phyloP scores from a whole-genome alignment of 139 green algal species.

The Eudorina sp. region DNA sequence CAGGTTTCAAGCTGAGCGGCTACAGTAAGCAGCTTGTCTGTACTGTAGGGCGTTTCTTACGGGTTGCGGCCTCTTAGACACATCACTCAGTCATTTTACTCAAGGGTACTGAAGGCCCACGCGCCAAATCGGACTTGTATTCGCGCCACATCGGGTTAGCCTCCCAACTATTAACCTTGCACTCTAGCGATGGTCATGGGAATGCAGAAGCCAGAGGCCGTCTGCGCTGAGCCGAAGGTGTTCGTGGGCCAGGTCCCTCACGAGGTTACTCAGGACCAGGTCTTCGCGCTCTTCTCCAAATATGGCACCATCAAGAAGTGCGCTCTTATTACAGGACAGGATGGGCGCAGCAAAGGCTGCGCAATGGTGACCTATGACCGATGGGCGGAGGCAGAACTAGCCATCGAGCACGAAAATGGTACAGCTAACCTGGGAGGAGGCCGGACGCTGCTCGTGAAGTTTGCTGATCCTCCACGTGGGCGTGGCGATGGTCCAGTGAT shows the following conservation, averaged over 20 bases:
- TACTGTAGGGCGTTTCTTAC: no score
- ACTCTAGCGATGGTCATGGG: conserved; percentile 42
- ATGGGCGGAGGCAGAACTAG: conserved; percentile 79
- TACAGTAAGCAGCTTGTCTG: no score
- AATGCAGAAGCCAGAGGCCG: conserved; percentile 50
- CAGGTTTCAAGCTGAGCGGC: no score
- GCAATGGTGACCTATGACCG: conserved; percentile 87
- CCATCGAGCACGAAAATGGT: conserved; percentile 79
- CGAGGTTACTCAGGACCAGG: conserved; percentile 73
- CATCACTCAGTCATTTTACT: no score
- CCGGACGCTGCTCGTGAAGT: conserved; percentile 82
- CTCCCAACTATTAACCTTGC: not conserved
- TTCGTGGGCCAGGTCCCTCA: conserved; percentile 83
- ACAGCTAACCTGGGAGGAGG: conserved; percentile 62
- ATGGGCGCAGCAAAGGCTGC: conserved; percentile 82
- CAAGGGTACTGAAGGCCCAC: no score
- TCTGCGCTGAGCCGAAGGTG: conserved; percentile 71
- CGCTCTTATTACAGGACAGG: conserved; percentile 75
- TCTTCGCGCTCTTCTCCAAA: conserved; percentile 77
- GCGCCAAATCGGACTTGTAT: conserved; percentile 11
- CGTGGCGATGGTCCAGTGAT: conserved; percentile 66
- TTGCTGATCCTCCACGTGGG: conserved; percentile 83
- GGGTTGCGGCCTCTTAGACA: no score
- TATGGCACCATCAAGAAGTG: conserved; percentile 82
- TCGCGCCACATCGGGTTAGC: not conserved